Conservation (phyloP, 352 stramenopile genomes). For the Pythium oligandrum region DNA sequence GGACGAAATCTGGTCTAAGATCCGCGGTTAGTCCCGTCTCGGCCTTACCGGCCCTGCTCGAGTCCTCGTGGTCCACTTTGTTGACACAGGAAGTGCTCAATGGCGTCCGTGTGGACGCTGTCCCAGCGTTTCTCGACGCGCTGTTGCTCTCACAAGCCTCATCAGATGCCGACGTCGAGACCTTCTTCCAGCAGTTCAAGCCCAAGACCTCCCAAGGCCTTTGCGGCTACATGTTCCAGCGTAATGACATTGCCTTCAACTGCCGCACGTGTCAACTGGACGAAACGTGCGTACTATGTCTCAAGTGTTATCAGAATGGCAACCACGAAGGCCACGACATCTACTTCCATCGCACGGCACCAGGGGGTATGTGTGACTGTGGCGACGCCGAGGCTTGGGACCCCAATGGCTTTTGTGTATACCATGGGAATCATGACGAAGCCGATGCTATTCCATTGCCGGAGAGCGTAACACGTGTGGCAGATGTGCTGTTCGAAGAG, state of each 20-base stretch:
- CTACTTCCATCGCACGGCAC: constrained; percentile 76
- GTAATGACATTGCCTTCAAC: constrained; percentile 98
- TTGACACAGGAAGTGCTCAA: constrained; percentile 12
- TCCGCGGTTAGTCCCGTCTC: constrained; percentile 3
- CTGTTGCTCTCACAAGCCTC: constrained; percentile 17
- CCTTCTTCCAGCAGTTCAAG: constrained; percentile 59
- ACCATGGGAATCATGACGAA: constrained; percentile 65
- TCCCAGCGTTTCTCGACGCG: constrained; percentile 19
- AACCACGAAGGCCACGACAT: constrained; percentile 95
- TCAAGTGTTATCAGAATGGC: constrained; percentile 93
- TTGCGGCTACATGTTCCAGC: constrained; percentile 96
- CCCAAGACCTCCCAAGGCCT: constrained; percentile 50
- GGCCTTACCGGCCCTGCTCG: constrained; percentile 13
- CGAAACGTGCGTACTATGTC: constrained; percentile 96
- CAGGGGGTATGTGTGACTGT: constrained; percentile 96
- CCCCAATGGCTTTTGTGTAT: constrained; percentile 90
- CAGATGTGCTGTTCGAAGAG: constrained; percentile 58
- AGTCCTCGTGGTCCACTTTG: constrained; percentile 20
- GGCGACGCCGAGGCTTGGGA: constrained; percentile 97
- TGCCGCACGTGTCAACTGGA: constrained; percentile 98
- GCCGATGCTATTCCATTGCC: constrained; percentile 22
- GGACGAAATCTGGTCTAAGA: constrained; percentile 7
- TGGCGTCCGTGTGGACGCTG: constrained; percentile 14
- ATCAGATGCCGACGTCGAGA: constrained; percentile 19
- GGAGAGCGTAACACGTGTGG: constrained; percentile 39